Conservation (phyloP, 208 protist species). For the Plasmodiophora brassicae region DNA sequence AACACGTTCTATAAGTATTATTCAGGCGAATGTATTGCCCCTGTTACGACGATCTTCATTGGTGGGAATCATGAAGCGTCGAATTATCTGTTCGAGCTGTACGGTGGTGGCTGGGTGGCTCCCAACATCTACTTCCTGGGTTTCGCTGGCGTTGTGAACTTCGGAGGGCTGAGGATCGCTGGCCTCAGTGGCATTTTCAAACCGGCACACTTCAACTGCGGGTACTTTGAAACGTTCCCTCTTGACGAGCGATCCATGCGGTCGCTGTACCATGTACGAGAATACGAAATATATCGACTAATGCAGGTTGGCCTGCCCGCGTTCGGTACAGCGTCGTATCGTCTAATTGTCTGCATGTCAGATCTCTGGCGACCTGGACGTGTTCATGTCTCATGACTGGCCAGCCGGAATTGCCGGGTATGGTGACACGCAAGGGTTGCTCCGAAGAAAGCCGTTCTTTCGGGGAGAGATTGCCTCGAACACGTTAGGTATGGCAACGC, state of each 20-base stretch:
- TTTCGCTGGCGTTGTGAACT: constrained; percentile 73
- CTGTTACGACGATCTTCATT: constrained; percentile 94
- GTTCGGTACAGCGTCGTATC: too few species aligned
- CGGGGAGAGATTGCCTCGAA: too few species aligned
- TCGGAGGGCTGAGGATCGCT: constrained; percentile 72
- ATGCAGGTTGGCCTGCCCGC: neutral
- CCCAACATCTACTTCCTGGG: constrained; percentile 98
- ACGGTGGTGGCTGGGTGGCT: constrained; percentile 88
- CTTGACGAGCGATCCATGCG: constrained; percentile 56
- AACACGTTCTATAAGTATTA: constrained; percentile 93
- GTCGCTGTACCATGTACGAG: constrained; percentile 66
- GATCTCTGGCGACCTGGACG: constrained; percentile 57
- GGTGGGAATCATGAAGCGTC: constrained; percentile 96
- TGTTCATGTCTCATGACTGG: constrained; percentile 76
- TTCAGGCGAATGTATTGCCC: constrained; percentile 70
- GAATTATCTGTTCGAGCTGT: constrained; percentile 42
- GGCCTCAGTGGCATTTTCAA: constrained; percentile 57
- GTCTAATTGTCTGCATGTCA: too few species aligned
- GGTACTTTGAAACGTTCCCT: constrained; percentile 62
- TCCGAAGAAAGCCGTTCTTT: constrained; percentile 50
- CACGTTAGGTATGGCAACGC: too few species aligned
- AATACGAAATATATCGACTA: constrained; percentile 55
- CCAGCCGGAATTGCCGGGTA: constrained; percentile 56
- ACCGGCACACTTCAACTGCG: constrained; percentile 29
- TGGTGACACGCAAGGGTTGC: constrained; percentile 55